Evolutionary conservation across 2,329 filamentous ascomycete species (phyloP), one percentile per base, ranked within the genome.

Genomic region (Monilinia laxa): DNA sequence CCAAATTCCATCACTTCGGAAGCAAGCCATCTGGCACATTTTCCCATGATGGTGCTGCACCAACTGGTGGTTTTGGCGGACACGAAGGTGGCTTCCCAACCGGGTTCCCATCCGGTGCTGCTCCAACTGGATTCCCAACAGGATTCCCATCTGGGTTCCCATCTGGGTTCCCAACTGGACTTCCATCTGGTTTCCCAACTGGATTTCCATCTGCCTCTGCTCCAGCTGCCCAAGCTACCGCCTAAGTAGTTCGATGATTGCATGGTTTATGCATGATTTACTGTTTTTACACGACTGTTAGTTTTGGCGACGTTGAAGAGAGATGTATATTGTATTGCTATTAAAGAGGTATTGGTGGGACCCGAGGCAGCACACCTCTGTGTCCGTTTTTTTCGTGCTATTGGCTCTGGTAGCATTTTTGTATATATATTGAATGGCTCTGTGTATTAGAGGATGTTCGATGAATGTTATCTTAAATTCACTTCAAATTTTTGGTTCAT

Each of bases 361-460:
- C 59, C 20, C 35, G 18, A 42, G 18, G 40, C 59, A 42, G 49
- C 59, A 62, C 59, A 52, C 47, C 59, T 40, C 31, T 53, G 14
- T 62, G 16, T 25, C 25, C 59, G 6, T 62, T 62, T 47, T 62
- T 40, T 62, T 62, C 59, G 59, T 62, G 47, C 47, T 62, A 11
- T 38, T 25, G 31, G 59, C 47, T 62, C 49, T 53, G 59, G 23
- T 5, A 62, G 47, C 59, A 38, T 62, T 62, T 62, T 40, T 9
- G 16, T 62, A 31, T 53, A 53, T 28, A 62, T 62, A 38, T 53
- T 62, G 59, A 45, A 20, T 53, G 47, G n/a, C n/a, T 40, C 31
- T 62, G n/a, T 62, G 25, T 23, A 40, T 25, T 25, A 40, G 47
- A 62, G 47, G 47, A 40, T 11, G 9, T 28, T 40, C 47, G 31